These are phyloP conservation scores for Lepidium didymum DNA, from an alignment of 345 rosid genomes.

Conservation along the genomic window DNA sequence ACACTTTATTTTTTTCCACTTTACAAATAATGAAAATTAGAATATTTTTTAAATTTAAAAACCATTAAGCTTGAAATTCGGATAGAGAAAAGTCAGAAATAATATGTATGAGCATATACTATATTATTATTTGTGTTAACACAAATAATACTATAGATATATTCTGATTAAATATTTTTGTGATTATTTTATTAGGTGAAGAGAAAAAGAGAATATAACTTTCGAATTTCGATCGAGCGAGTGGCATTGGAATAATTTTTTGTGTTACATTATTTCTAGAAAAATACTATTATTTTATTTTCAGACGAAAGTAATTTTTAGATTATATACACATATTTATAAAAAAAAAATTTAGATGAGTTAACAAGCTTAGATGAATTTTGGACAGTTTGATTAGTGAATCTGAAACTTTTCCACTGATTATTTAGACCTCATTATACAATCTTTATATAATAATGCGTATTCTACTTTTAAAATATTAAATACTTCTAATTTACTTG, in stretches of 20 bases:
- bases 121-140: conserved; percentile 14
- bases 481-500: neutral
- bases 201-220: conserved; percentile 22
- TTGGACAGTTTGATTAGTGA: no score
- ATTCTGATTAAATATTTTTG: conserved; percentile 10
- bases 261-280: neutral
- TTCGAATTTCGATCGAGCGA: conserved; percentile 25
- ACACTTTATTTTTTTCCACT: neutral
- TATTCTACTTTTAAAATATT: neutral
- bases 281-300: conserved; percentile 1
- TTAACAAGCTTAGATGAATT: no score
- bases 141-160: no score
- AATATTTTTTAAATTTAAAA: neutral
- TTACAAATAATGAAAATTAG: neutral
- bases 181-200: conserved; percentile 13
- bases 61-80: neutral
- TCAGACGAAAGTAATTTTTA: neutral
- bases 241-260: conserved; percentile 26
- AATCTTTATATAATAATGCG: neutral
- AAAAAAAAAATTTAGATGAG: no score
- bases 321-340: no score
- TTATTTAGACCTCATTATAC: neutral
- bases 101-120: conserved; percentile 17
- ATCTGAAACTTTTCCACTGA: neutral
- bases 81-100: conserved; percentile 23